phyloP scores from a whole-genome alignment of 2,329 filamentous ascomycete genomes.

The Diplodia corticola region DNA sequence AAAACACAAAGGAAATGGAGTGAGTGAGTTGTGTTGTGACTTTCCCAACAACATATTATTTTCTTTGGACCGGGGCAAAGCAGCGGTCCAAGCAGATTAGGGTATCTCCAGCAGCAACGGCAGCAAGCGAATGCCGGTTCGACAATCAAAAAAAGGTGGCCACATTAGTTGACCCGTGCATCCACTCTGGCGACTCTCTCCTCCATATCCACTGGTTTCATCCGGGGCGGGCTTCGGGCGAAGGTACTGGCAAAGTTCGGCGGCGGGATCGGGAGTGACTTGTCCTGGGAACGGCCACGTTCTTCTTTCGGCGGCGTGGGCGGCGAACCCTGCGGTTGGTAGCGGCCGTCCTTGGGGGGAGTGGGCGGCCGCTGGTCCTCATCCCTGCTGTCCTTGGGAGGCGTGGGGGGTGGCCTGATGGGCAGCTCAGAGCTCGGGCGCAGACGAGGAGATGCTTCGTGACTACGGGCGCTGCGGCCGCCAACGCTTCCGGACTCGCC shows the following conservation, averaged over 20 bases:
- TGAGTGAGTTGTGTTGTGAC: slow-evolving; percentile 8
- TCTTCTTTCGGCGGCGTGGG: slow-evolving; percentile 45
- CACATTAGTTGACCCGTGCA: slow-evolving; percentile 17
- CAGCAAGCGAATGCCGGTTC: slow-evolving; percentile 10
- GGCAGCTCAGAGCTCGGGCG: slow-evolving; percentile 25
- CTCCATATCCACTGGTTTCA: slow-evolving; percentile 23
- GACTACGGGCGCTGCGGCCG: slow-evolving; percentile 51
- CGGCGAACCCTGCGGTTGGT: slow-evolving; percentile 32
- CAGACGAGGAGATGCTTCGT: slow-evolving; percentile 22
- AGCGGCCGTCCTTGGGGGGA: slow-evolving; percentile 38
- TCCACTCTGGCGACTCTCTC: slow-evolving; percentile 17
- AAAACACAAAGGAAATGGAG: slow-evolving; percentile 13
- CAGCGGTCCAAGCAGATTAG: slow-evolving; percentile 13
- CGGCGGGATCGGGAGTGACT: slow-evolving; percentile 36
- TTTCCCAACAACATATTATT: slow-evolving; percentile 15
- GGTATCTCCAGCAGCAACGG: slow-evolving; percentile 19
- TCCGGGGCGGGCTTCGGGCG: slow-evolving; percentile 26
- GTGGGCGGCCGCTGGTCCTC: slow-evolving; percentile 38
- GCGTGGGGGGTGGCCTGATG: slow-evolving; percentile 46
- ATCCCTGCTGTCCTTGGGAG: slow-evolving; percentile 42
- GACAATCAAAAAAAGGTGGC: slow-evolving; percentile 2
- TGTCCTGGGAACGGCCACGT: slow-evolving; percentile 32
- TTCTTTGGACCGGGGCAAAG: slow-evolving; percentile 6
- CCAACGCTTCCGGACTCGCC: slow-evolving; percentile 72
- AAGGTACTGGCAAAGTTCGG: slow-evolving; percentile 23